Evolutionary conservation across 768 basidiomycete species (phyloP), one percentile per base, ranked within the genome.

Genomic region (Naganishia onofrii): DNA sequence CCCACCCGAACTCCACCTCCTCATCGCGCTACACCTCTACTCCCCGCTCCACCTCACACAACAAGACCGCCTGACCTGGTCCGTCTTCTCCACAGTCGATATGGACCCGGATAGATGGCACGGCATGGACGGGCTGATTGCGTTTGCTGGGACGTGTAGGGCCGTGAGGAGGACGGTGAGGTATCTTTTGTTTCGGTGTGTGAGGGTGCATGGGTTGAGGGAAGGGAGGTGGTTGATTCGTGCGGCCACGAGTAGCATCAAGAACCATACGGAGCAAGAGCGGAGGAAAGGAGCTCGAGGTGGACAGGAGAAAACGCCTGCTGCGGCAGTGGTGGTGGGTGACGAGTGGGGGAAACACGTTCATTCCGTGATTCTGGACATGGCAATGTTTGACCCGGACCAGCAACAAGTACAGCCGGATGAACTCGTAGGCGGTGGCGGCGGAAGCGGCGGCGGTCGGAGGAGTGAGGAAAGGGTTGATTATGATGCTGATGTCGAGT

Each of bases 71-170:
- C 7, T 67, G 76, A 77, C 78, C 69, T 79, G 78, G 78, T 76
- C 77, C 17, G 78, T 79, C 48, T 79, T 79, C 74, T 78, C 77
- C 13, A 79, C 78, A 2, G 77, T 79, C 29, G 78, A 79, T 66
- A 78, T 78, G 77, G 74, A 78, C 57, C 71, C 72, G 23, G 72
- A 74, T 23, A 66, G 78, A 26, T 76, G 77, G 65, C 72, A 70
- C 26, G 74, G 74, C 29, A 73, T 79, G 4, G 69, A 60, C 15
- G 70, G 73, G 23, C 56, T 79, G 29, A 71, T 79, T 13, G 65
- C 67, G 1, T 73, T 79, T 17, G 77, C 75, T 10, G 64, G 46
- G 55, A 71, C 72, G 0, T 78, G 74, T 56, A 68, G 75, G 10
- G 74, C 73, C 44, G 64, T 75, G 29, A 65, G 77, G 32, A 55